Conservation (phyloP, 2,329 filamentous ascomycete genomes). For the Alternaria longipes region DNA sequence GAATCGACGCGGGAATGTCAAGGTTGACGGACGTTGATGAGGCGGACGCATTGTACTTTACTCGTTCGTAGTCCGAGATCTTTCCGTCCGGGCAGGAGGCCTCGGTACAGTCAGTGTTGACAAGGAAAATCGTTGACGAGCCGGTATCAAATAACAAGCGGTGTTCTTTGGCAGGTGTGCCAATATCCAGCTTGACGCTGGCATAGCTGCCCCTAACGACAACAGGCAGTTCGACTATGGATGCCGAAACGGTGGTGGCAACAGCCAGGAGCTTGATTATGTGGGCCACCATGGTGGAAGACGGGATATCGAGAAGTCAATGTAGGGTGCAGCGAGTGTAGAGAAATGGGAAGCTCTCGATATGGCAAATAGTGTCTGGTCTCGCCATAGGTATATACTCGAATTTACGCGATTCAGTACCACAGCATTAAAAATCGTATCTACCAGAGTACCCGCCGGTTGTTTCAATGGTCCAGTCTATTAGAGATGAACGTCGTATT, state of each 20-base stretch:
- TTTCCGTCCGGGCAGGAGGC: slow-evolving; percentile 19
- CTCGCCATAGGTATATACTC: neutral
- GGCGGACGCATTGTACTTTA: slow-evolving; percentile 21
- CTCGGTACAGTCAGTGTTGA: slow-evolving; percentile 25
- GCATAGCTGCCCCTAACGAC: slow-evolving; percentile 17
- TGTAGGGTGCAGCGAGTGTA: neutral
- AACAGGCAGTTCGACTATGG: slow-evolving; percentile 26
- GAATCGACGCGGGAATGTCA: slow-evolving; percentile 11
- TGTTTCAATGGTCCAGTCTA: neutral
- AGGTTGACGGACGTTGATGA: slow-evolving; percentile 23
- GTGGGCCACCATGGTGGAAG: neutral
- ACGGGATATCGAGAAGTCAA: neutral
- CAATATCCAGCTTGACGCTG: slow-evolving; percentile 9
- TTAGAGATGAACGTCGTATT: neutral
- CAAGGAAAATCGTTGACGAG: slow-evolving; percentile 23
- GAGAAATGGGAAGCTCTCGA: neutral
- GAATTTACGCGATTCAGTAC: neutral
- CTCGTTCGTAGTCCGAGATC: slow-evolving; percentile 13
- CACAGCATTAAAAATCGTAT: neutral
- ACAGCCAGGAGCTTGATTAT: slow-evolving; percentile 2
- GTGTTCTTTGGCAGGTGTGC: slow-evolving; percentile 27
- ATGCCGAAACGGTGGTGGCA: slow-evolving; percentile 16
- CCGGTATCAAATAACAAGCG: slow-evolving; percentile 29
- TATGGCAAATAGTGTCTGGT: no score
- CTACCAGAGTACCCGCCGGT: neutral